Evolutionary conservation across 306 rosid species (phyloP), one percentile per base, ranked within the genome.

Genomic region (Lathyrus sativus): DNA sequence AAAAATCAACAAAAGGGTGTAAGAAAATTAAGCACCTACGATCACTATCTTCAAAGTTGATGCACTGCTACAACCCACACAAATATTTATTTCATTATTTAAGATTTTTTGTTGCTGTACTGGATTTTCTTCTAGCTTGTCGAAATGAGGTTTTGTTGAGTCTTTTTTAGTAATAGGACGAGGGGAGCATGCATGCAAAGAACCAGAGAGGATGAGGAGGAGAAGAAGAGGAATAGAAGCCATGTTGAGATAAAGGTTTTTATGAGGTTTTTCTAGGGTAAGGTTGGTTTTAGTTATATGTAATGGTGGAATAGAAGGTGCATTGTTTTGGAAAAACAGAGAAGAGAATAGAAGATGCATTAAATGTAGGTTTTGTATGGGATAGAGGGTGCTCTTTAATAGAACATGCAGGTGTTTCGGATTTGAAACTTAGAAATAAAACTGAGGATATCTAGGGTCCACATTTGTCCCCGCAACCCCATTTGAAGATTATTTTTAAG

Each of bases 401-500:
- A 92, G 97, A 93, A 93, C 98, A 80, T 93, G 98, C 74, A 79
- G 60, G 78, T 92, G 98, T 89, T 92, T 86, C 81, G 81, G 68
- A 70, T 66, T 79, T 87, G 85, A 82, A 72, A 76, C 83, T 80
- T 71, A 54, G 73, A 74, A 73, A 74, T 76, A 41, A 82, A 88
- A 81, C 68, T 78, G 53, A 63, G 81, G 81, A 83, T 88, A 77
- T 79, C 66, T 68, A 72, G 91, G 88, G 85, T 65, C 88, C 88
- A 79, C 83, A 75, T 50, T 77, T 86, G 92, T 84, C 93, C 57
- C 89, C 74, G 41, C 19, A 49, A 59, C 51, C 65, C 81, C 18
- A 45, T 51, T 62, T 65, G 42, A 62, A 10, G 2, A 7, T 71
- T 55, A 63, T 31, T 65, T 82, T 69, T 31, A 24, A 24, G 26